These are phyloP conservation scores for Haplosporangium gracile DNA, from an alignment of 192 early-diverging fungal genomes.

Conservation along the genomic window DNA sequence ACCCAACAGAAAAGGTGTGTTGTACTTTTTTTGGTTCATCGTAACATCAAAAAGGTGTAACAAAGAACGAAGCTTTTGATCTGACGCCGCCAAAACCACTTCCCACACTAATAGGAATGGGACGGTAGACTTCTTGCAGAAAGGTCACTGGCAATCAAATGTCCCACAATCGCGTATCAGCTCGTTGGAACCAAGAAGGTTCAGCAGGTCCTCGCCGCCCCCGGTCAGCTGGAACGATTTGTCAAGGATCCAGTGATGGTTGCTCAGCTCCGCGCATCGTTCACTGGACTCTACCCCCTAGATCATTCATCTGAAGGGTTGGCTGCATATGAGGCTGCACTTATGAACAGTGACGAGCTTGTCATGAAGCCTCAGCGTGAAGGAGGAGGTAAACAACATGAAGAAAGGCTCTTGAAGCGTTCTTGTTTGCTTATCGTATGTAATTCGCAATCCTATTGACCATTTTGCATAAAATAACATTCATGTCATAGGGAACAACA, in stretches of 20 bases:
- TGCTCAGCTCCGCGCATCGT: conserved; percentile 73
- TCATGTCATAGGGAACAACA: conserved; percentile 76
- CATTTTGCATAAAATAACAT: not conserved
- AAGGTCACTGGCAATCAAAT: conserved; percentile 85
- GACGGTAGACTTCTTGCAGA: conserved; percentile 89
- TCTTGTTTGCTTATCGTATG: not conserved
- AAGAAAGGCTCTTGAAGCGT: not conserved
- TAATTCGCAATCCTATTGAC: not conserved
- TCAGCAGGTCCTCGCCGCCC: conserved; percentile 90
- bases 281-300: conserved; percentile 93
- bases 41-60: not conserved
- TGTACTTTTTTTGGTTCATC: not conserved
- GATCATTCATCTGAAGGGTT: conserved; percentile 76
- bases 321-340: conserved; percentile 74
- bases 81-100: not conserved
- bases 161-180: conserved; percentile 92
- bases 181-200: conserved; percentile 96
- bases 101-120: conserved; percentile 80
- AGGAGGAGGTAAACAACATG: conserved; percentile 77
- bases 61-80: not conserved
- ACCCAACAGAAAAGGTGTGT: conserved; percentile 76
- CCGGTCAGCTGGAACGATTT: conserved; percentile 87
- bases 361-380: conserved; percentile 98
- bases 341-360: conserved; percentile 74
- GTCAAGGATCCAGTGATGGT: conserved; percentile 62